Conservation (phyloP, 148 eudicot species). For the Cornus florida region DNA sequence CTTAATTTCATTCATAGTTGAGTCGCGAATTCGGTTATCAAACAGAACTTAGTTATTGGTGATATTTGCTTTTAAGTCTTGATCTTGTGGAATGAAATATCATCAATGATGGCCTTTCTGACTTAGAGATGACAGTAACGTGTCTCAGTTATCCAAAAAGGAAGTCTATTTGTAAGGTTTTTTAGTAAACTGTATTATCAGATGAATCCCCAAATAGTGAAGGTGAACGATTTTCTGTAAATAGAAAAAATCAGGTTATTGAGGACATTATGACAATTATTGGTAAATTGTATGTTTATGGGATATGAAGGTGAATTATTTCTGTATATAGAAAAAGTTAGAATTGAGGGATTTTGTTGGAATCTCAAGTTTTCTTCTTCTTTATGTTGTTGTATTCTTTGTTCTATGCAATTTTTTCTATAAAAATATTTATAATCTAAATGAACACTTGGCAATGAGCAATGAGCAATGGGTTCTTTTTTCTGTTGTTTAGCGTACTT, state of each 20-base stretch:
- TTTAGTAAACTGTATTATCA: conserved; percentile 18
- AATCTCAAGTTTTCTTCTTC: no score
- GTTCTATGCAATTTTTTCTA: no score
- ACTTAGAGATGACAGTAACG: conserved; percentile 12
- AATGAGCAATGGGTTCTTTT: no score
- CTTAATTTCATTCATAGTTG: no score
- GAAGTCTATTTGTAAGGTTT: conserved; percentile 12
- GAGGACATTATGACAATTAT: no score
- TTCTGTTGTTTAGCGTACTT: no score
- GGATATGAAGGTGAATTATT: no score
- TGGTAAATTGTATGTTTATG: no score
- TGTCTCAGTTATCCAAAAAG: conserved; percentile 7
- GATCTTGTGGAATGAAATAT: conserved; percentile 15
- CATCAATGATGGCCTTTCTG: background rate
- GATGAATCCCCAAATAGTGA: background rate
- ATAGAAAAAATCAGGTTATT: background rate
- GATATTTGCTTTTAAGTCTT: no score
- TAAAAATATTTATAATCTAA: no score
- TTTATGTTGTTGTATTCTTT: no score
- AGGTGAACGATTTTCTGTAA: background rate
- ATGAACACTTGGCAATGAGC: no score
- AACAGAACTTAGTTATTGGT: background rate
- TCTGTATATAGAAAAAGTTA: background rate
- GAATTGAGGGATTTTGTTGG: background rate
- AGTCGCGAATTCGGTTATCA: background rate